Conservation (phyloP, 352 stramenopile species). For the Phytophthora sojae region DNA sequence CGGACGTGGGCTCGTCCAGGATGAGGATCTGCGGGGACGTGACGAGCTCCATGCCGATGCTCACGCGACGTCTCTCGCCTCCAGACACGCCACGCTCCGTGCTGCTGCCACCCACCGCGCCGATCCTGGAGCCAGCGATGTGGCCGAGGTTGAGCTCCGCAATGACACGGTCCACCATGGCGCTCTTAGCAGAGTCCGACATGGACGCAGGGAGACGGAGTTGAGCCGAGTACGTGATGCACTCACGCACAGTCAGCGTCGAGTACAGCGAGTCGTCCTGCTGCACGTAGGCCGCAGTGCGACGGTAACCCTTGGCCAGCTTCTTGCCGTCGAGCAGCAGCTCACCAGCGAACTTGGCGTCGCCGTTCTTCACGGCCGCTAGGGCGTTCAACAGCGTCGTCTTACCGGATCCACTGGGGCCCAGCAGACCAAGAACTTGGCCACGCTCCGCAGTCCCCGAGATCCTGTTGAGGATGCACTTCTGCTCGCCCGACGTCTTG, state of each 20-base stretch:
- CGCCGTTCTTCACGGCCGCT: slow-evolving; percentile 74
- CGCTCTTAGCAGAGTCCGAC: slow-evolving; percentile 61
- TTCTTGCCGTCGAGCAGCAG: slow-evolving; percentile 69
- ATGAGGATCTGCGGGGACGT: slow-evolving; percentile 89
- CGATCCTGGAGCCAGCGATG: slow-evolving; percentile 68
- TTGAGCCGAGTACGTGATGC: slow-evolving; percentile 84
- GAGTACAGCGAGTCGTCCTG: slow-evolving; percentile 88
- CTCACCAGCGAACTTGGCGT: slow-evolving; percentile 56
- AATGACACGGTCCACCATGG: slow-evolving; percentile 78
- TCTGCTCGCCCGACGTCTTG: slow-evolving; percentile 16
- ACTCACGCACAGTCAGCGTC: slow-evolving; percentile 87
- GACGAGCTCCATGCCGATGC: slow-evolving; percentile 95
- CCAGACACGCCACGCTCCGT: slow-evolving; percentile 90
- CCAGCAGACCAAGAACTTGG: slow-evolving; percentile 74
- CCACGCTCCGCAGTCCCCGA: slow-evolving; percentile 61
- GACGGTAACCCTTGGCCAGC: slow-evolving; percentile 67
- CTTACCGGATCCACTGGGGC: slow-evolving; percentile 84
- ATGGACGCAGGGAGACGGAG: slow-evolving; percentile 65
- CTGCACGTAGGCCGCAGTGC: slow-evolving; percentile 87
- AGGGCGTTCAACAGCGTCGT: slow-evolving; percentile 86
- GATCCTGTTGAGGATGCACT: slow-evolving; percentile 69
- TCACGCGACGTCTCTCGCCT: slow-evolving; percentile 93
- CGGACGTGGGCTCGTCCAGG: slow-evolving; percentile 93
- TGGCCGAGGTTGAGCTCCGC: slow-evolving; percentile 78
- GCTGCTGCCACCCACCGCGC: slow-evolving; percentile 36